Evolutionary conservation across 768 basidiomycete genomes (phyloP), one percentile per base, ranked within the genome.

Genomic region (Phylloporus scabripes): DNA sequence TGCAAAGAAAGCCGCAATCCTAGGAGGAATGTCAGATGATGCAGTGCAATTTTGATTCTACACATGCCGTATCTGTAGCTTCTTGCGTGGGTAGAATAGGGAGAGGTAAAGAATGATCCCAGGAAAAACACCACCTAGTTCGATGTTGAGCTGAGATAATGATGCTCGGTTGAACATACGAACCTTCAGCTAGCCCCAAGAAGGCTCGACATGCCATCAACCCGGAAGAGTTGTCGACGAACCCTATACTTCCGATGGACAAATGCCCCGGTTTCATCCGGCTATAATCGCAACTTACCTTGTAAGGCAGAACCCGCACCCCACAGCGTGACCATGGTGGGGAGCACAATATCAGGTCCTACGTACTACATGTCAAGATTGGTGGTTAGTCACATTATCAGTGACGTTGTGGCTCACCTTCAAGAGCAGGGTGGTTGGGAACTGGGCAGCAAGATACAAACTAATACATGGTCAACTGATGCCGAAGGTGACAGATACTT

Each of bases 321-420:
- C 83, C 85, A 86, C 0, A 78, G 59, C 0, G 75, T 72, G 24
- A 83, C 66, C 75, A 86, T 79, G 0, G 76, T 61, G 0, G 86
- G 84, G 56, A 84, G 72, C 38, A 78, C 65, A 47, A 79, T 72
- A 8, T 82, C 72, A 3, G 83, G 79, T 10, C 82, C 77, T 42
- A 74, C 53, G 42, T 53, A 48, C 61, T 74, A 58, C 33, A 4
- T 21, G 7, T 33, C 5, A 10, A 33, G 18, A 41, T 7, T 23
- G 8, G 18, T 47, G 12, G 14, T 37, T 7, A 18, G 34, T 7
- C 21, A n/a, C 20, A 37, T 41, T 12, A 29, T 37, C 18, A 18
- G 31, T 21, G 18, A 24, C 20, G 24, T 10, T 29, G 12, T n/a
- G 14, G 48, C 18, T 42, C 36, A 68, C 71, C 57, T 80, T 82